Percentiles rank a stretch among this genome's conserved stretches.
Evolutionary conservation across 306 rosid genomes (phyloP).

Genomic region (Fragaria nilgerrensis): DNA sequence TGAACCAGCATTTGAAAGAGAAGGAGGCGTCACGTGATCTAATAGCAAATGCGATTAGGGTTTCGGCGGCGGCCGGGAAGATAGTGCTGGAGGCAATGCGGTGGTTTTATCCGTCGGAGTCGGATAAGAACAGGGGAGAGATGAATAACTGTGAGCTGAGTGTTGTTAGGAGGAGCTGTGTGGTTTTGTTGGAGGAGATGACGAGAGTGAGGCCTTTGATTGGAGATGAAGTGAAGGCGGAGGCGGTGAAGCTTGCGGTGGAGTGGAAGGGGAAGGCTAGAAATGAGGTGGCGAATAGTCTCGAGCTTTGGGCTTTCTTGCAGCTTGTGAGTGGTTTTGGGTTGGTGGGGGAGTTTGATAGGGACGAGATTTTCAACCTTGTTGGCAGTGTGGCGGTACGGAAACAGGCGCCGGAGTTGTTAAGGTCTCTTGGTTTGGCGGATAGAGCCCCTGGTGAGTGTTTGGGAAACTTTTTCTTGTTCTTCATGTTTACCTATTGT

Average conservation of each 20-base stretch:
- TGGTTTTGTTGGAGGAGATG: constrained; percentile 41
- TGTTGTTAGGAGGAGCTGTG: constrained; percentile 29
- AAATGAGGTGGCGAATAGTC: constrained; percentile 13
- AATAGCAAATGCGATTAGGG: constrained; percentile 22
- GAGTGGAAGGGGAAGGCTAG: constrained; percentile 34
- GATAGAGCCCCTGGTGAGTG: constrained; percentile 40
- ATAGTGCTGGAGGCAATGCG: constrained; percentile 37
- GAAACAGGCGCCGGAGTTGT: constrained; percentile 32
- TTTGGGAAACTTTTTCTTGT: neutral
- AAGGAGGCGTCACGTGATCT: constrained; percentile 22
- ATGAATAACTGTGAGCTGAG: constrained; percentile 14
- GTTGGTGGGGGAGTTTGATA: constrained; percentile 29
- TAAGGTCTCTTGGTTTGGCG: constrained; percentile 37
- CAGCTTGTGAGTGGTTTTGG: constrained; percentile 32
- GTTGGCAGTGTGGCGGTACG: constrained; percentile 17
- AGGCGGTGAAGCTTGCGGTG: constrained; percentile 29
- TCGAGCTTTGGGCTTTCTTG: constrained; percentile 33
- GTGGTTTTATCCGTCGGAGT: constrained; percentile 27
- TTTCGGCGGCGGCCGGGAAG: constrained; percentile 16
- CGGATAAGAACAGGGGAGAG: neutral
- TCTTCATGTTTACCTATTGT: neutral
- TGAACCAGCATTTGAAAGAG: constrained; percentile 24
- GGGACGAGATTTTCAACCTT: constrained; percentile 30
- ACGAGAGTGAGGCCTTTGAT: constrained; percentile 18
- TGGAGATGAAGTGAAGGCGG: constrained; percentile 12